Conservation (phyloP, 148 eudicot species). For the Chenopodium suecicum region DNA sequence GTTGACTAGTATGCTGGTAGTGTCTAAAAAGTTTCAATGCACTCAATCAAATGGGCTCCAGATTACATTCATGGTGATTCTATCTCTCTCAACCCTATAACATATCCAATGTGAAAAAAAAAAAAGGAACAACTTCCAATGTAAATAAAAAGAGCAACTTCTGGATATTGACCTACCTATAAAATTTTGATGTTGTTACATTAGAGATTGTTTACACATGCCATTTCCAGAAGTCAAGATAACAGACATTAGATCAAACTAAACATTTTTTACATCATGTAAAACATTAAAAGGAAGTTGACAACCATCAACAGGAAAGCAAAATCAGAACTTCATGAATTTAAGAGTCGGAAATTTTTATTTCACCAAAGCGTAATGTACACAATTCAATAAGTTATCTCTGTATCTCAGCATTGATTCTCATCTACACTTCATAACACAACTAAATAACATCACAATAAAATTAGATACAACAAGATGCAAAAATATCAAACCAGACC, state of each 20-base stretch:
- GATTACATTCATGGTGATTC: background rate
- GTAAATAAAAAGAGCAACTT: too few relatives aligned
- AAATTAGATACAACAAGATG: slow-evolving; percentile 2
- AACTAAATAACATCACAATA: slow-evolving; percentile 11
- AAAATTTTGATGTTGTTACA: too few relatives aligned
- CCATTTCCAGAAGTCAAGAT: slow-evolving; percentile 1
- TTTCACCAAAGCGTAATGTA: slow-evolving; percentile 20
- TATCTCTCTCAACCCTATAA: too few relatives aligned
- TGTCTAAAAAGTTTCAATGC: background rate
- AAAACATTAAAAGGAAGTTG: background rate
- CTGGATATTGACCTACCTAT: too few relatives aligned
- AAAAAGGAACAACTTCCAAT: too few relatives aligned
- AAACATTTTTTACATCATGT: background rate
- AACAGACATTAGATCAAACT: background rate
- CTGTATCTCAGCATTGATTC: slow-evolving; percentile 8
- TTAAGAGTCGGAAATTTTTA: background rate
- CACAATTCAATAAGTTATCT: slow-evolving; percentile 19
- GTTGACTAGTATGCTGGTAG: background rate
- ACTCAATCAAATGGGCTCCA: background rate
- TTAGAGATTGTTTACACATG: background rate
- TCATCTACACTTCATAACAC: slow-evolving; percentile 24
- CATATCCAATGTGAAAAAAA: too few relatives aligned
- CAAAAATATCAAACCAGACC: slow-evolving; percentile 17
- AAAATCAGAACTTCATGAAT: too few relatives aligned
- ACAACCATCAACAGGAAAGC: background rate